Evolutionary conservation across 306 rosid genomes (phyloP).

Genomic region (Corylus avellana): DNA sequence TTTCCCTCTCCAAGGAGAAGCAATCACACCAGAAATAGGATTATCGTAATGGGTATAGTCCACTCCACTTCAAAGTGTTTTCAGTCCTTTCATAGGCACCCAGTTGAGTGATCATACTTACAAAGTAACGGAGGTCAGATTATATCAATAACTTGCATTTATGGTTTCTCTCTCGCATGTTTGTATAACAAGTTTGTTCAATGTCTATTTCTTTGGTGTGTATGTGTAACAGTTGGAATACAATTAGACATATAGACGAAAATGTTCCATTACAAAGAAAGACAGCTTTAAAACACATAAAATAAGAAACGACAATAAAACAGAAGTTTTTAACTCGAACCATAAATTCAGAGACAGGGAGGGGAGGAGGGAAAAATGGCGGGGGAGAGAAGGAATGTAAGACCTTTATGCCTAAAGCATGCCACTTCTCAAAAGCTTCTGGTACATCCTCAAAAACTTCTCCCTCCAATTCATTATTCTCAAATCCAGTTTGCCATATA

Average conservation of each 20-base stretch:
- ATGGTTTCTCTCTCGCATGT: background rate
- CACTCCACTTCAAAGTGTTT: background rate
- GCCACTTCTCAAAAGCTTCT: constrained; percentile 86
- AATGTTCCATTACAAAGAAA: background rate
- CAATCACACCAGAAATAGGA: background rate
- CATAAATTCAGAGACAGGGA: background rate
- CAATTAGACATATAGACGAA: background rate
- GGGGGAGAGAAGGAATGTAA: constrained; percentile 18
- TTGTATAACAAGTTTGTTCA: background rate
- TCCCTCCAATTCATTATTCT: constrained; percentile 81
- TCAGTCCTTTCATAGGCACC: background rate
- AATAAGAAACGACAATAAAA: constrained; percentile 15
- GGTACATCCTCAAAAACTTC: constrained; percentile 87
- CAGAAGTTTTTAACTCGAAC: background rate
- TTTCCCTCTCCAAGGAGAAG: background rate
- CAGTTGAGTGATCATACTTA: background rate
- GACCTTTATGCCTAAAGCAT: constrained; percentile 79
- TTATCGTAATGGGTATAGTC: background rate
- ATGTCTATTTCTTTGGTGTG: background rate
- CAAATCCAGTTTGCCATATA: constrained; percentile 89
- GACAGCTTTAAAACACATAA: constrained; percentile 1
- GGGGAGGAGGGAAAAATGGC: constrained; percentile 15
- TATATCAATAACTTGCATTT: background rate
- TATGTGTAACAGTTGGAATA: background rate
- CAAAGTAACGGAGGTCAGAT: background rate